Conservation (phyloP, 148 eudicot genomes). For the Vaccinium corymbosum region DNA sequence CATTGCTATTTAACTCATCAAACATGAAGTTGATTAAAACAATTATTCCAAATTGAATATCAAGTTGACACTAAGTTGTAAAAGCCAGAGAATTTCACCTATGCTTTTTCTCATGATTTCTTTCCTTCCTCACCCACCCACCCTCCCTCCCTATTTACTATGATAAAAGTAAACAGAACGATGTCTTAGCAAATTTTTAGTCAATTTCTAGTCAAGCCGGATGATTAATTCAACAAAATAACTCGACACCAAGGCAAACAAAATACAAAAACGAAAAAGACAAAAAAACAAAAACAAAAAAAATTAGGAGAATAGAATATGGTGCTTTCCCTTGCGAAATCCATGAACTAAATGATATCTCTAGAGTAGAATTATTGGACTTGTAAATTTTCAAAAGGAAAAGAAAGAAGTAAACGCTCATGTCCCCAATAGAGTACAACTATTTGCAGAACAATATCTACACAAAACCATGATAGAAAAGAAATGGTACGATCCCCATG, state of each 20-base stretch:
- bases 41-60: neutral
- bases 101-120: neutral
- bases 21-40: neutral
- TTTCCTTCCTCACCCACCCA: neutral
- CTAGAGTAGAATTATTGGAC: slow-evolving; percentile 4
- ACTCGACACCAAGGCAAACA: too few species aligned
- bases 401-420: neutral
- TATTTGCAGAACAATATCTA: neutral
- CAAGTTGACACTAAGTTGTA: neutral
- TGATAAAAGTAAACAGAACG: neutral
- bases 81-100: neutral
- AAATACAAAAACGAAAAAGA: too few species aligned
- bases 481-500: neutral
- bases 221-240: too few species aligned
- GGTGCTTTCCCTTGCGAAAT: neutral
- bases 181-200: neutral
- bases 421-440: neutral
- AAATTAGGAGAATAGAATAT: too few species aligned
- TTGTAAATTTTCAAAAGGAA: neutral
- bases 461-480: neutral
- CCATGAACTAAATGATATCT: neutral
- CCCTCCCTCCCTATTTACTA: neutral
- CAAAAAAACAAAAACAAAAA: too few species aligned
- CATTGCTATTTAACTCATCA: neutral
- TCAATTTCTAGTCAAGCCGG: too few species aligned